Evolutionary conservation across 2,329 filamentous ascomycete genomes (phyloP), one percentile per base, ranked within the genome.

Genomic region (Arthroderma sp.): DNA sequence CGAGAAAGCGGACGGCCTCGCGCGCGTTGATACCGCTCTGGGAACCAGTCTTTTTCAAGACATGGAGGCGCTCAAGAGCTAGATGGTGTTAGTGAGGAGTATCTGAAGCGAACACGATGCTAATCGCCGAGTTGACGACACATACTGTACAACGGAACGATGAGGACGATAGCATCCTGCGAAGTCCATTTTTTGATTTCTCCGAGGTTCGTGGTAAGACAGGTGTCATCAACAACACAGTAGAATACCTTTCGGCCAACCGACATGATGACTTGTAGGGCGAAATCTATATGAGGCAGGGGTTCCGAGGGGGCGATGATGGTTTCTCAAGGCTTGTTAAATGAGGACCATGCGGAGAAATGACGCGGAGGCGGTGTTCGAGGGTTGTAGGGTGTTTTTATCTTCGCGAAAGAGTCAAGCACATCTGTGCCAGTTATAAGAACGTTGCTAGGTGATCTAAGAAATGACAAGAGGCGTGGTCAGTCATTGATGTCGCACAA

Each of bases 221-320:
- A 76, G 54, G 76, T 78, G 62, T 78, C 77, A 65, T 79, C 77
- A 61, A 77, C 74, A 60, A 78, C 74, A 69, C 77, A 79, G 66
- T 77, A 73, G 62, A 78, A 75, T 62, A 74, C 69, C 65, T 75
- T 77, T 63, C 71, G 71, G 63, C 66, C 71, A 58, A 70, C 64
- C 61, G 72, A 70, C 72, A 74, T 74, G 63, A 55, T n/a, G 21
- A 21, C 17, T 44, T 37, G 37, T 33, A 25, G 28, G 19, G 19
- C 13, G n/a, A 13, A 31, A 23, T 44, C 23, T 33, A 11, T 33
- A 39, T 19, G 35, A 39, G 37, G 7, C 9, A 31, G 52, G 38
- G 17, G 41, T 39, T 19, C 47, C 41, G 39, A 17, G 37, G 25
- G 21, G 11, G 54, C 33, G 41, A 11, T 47, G 33, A 31, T 39